phyloP scores from a whole-genome alignment of 306 rosid species.

The Prunus mongolica region DNA sequence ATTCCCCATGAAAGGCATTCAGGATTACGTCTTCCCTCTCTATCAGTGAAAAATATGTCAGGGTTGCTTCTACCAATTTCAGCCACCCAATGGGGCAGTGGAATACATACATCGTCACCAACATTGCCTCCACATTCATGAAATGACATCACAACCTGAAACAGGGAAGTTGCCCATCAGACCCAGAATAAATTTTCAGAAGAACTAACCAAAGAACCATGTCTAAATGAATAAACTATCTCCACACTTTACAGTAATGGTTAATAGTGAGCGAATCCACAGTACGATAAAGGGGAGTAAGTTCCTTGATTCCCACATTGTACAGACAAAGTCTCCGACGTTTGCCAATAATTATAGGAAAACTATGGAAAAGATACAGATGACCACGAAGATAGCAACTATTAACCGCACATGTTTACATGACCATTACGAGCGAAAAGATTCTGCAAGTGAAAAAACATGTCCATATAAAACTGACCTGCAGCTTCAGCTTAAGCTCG shows the following conservation, averaged over 20 bases:
- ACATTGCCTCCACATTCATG: slow-evolving; percentile 99
- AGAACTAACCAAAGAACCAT: slow-evolving; percentile 1
- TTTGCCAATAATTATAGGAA: background rate
- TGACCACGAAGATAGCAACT: background rate
- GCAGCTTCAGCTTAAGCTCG: slow-evolving; percentile 82
- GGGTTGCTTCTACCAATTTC: slow-evolving; percentile 98
- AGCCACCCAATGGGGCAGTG: slow-evolving; percentile 96
- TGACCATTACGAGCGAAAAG: background rate
- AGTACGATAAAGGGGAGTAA: background rate
- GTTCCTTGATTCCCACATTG: background rate
- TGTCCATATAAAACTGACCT: slow-evolving; percentile 43
- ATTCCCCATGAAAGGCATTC: slow-evolving; percentile 99
- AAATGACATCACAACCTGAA: slow-evolving; percentile 86
- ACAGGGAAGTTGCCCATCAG: slow-evolving; percentile 21
- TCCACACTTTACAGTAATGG: background rate
- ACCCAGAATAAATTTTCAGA: slow-evolving; percentile 23
- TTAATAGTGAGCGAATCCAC: background rate
- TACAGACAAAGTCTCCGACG: background rate
- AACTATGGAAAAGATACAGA: background rate
- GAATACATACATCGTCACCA: slow-evolving; percentile 94
- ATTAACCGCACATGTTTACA: background rate
- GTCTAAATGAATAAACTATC: background rate
- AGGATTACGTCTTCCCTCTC: slow-evolving; percentile 94
- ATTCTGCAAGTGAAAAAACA: background rate
- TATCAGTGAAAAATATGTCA: slow-evolving; percentile 88